These are phyloP conservation scores for Salix viminalis DNA, from an alignment of 345 rosid species.

Conservation along the genomic window DNA sequence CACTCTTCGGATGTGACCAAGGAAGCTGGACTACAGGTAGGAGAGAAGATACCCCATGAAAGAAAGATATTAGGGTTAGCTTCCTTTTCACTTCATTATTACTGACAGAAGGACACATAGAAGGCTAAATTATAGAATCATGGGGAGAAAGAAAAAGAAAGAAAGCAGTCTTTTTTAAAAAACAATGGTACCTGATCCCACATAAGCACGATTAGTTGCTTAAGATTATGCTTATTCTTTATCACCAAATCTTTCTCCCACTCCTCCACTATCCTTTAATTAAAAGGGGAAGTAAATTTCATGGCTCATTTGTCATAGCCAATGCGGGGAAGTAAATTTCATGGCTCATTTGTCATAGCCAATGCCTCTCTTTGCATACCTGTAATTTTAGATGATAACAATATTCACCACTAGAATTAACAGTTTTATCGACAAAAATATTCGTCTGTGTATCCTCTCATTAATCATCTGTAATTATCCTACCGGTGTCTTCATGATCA, in stretches of 20 bases:
- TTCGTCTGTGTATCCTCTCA: too few relatives aligned
- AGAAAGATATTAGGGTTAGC: neutral
- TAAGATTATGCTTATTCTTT: slow-evolving; percentile 36
- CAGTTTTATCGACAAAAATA: too few relatives aligned
- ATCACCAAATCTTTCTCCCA: slow-evolving; percentile 37
- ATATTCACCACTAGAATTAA: slow-evolving; percentile 2
- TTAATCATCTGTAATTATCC: too few relatives aligned
- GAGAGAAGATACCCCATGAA: slow-evolving; percentile 3
- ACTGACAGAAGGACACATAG: slow-evolving; percentile 17
- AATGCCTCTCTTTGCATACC: neutral
- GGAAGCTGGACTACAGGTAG: slow-evolving; percentile 4
- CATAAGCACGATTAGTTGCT: slow-evolving; percentile 27
- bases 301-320: neutral
- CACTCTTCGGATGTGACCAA: neutral
- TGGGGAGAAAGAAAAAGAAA: neutral
- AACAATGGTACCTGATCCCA: slow-evolving; percentile 36
- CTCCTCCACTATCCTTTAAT: slow-evolving; percentile 6
- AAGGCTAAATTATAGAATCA: slow-evolving; percentile 17
- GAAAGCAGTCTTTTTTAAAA: slow-evolving; percentile 2
- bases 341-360: neutral
- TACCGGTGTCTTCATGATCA: too few relatives aligned
- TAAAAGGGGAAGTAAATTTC: slow-evolving; percentile 3
- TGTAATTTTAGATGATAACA: neutral
- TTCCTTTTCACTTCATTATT: slow-evolving; percentile 25
- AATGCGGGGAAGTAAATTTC: neutral